These are phyloP conservation scores for Cucumis cinereus DNA, from an alignment of 306 rosid species.

Conservation along the genomic window DNA sequence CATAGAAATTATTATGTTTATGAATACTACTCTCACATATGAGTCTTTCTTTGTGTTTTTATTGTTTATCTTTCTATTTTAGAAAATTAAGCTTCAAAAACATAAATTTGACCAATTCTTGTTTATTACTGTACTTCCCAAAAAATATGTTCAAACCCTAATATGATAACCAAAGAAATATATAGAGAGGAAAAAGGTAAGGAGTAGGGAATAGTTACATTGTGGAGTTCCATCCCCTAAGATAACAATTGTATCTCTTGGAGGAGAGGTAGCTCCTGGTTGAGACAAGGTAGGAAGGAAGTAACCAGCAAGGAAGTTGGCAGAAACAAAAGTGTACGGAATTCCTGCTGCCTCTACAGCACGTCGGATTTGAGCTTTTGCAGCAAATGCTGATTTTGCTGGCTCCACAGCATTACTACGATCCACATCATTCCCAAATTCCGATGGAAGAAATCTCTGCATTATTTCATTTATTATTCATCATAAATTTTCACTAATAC, in stretches of 20 bases:
- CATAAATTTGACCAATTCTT: too few relatives aligned
- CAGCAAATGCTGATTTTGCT: neutral
- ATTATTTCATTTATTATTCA: too few relatives aligned
- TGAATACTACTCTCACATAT: too few relatives aligned
- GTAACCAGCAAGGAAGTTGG: neutral
- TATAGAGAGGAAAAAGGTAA: too few relatives aligned
- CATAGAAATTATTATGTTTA: too few relatives aligned
- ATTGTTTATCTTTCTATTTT: too few relatives aligned
- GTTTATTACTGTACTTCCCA: too few relatives aligned
- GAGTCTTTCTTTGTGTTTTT: too few relatives aligned
- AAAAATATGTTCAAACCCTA: too few relatives aligned
- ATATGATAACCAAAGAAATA: too few relatives aligned
- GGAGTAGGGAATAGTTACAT: neutral
- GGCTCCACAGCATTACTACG: neutral
- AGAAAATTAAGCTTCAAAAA: too few relatives aligned
- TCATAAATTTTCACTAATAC: too few relatives aligned
- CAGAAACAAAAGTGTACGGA: neutral
- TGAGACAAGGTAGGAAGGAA: neutral
- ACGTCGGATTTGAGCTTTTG: neutral
- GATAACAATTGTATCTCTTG: neutral
- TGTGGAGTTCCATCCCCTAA: neutral
- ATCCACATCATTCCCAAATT: neutral
- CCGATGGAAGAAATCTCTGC: neutral
- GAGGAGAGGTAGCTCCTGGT: neutral
- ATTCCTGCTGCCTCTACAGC: neutral